Percentiles rank a stretch among this genome's conserved stretches.
Evolutionary conservation across 140 eudicot species (phyloP).

Genomic region (Bidens hawaiensis): DNA sequence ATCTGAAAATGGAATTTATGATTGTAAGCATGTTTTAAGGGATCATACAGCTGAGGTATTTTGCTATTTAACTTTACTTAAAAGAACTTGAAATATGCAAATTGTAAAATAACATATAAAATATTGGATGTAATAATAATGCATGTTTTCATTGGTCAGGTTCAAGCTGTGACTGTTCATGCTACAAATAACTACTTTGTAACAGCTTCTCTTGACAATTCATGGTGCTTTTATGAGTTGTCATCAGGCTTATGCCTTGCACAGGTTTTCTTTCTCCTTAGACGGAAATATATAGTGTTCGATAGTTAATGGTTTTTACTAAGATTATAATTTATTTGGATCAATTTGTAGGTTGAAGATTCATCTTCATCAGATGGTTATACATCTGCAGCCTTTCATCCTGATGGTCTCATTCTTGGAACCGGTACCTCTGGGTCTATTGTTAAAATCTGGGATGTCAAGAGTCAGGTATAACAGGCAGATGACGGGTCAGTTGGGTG

Average conservation of each 20-base stretch:
- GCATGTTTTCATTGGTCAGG: constrained; percentile 39
- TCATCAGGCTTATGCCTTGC: constrained; percentile 82
- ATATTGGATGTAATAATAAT: background rate
- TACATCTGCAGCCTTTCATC: constrained; percentile 97
- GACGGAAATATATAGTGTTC: background rate
- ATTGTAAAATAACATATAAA: too few relatives aligned
- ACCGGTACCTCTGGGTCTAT: constrained; percentile 84
- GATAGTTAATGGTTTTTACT: background rate
- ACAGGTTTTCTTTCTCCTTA: constrained; percentile 55
- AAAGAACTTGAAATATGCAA: too few relatives aligned
- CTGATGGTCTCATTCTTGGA: constrained; percentile 98
- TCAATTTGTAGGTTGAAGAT: constrained; percentile 66
- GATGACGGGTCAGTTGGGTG: background rate
- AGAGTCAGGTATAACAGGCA: constrained; percentile 58
- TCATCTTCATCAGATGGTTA: constrained; percentile 64
- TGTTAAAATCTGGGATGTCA: constrained; percentile 95
- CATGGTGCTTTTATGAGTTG: constrained; percentile 96
- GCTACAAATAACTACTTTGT: constrained; percentile 92
- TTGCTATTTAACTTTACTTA: background rate
- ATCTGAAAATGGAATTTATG: constrained; percentile 78
- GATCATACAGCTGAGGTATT: constrained; percentile 95
- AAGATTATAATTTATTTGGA: background rate
- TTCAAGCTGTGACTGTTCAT: constrained; percentile 94
- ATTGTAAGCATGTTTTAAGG: constrained; percentile 68
- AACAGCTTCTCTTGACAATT: constrained; percentile 82